Evolutionary conservation across 352 stramenopile species (phyloP), one percentile per base, ranked within the genome.

Genomic region (Pythium aphanidermatum): DNA sequence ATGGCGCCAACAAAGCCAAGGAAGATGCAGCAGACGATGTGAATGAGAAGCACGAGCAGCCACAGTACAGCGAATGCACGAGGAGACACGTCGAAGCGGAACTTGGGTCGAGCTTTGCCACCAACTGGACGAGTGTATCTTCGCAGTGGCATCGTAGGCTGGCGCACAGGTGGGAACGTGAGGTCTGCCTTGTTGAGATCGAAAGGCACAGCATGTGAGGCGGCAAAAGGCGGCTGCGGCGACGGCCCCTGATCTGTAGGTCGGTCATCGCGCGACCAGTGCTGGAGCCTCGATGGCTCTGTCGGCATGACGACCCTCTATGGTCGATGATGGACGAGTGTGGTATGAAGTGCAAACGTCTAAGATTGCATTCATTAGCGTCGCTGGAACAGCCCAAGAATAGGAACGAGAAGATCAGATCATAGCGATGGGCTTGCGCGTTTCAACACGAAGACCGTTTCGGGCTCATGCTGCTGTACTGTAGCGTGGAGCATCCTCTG

Each of bases 111-210:
- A 5, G 5, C 6, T 4, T 9, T 1, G 6, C 16, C 20, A 3
- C 13, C 29, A 13, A 53, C 32, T 10, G 29, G 43, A 24, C 51
- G 43, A 10, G 51, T 59, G 29, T 53, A 49, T 7, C 51, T 21
- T 12, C 51, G 23, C 9, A 35, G n/a, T 19, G 25, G 23, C 2
- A 33, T 23, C 7, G 51, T 25, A 4, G 35, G 26, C 24, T 53
- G 38, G 9, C 36, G 42, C 35, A 53, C 43, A 1, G 51, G 42
- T 11, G 51, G 51, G 43, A 59, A 53, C 20, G 43, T 5, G 27
- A 59, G 23, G 10, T 58, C 50, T n/a, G 41, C 28, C 19, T 52
- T 52, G 36, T 37, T 41, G 12, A 53, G 34, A n/a, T 53, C 51
- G 11, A 59, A 36, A 13, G 33, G 23, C 2, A 33, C n/a, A 4